These are phyloP conservation scores for Phytopythium mirpurense DNA, from an alignment of 352 stramenopile genomes.

Conservation along the genomic window DNA sequence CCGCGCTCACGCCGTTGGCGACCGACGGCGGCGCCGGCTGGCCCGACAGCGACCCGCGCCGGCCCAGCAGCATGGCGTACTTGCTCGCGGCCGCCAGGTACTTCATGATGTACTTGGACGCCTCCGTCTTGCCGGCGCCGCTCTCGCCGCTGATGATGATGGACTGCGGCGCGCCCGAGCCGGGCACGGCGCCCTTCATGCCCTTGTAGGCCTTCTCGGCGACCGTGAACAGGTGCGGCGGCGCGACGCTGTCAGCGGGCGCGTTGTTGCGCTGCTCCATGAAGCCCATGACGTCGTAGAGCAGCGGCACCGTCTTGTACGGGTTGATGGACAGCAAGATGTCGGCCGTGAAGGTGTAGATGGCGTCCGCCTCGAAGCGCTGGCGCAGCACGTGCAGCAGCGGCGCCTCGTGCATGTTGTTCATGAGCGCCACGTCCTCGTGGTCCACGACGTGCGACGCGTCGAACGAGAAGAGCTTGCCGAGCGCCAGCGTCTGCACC, in stretches of 20 bases:
- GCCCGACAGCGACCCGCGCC: constrained; percentile 3
- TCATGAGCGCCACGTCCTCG: constrained; percentile 84
- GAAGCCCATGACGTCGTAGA: constrained; percentile 76
- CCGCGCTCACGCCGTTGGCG: constrained; percentile 5
- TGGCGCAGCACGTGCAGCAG: constrained; percentile 75
- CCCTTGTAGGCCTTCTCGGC: constrained; percentile 69
- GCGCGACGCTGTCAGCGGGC: constrained; percentile 26
- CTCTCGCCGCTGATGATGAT: constrained; percentile 94
- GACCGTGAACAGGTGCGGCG: constrained; percentile 78
- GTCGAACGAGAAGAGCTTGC: constrained; percentile 75
- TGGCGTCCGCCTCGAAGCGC: constrained; percentile 74
- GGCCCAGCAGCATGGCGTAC: constrained; percentile 19
- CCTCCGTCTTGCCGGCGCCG: constrained; percentile 92
- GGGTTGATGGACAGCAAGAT: constrained; percentile 83
- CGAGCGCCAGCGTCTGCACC: constrained; percentile 39
- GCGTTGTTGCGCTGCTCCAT: constrained; percentile 44
- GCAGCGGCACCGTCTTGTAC: constrained; percentile 83
- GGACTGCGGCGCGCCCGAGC: constrained; percentile 73
- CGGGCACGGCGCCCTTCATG: constrained; percentile 57
- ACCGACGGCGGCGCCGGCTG: constrained; percentile 7
- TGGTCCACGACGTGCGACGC: constrained; percentile 82
- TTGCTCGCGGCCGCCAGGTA: constrained; percentile 79
- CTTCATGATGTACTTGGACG: constrained; percentile 92
- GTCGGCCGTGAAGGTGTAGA: constrained; percentile 86
- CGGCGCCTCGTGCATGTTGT: constrained; percentile 87